Percentiles rank a stretch among this genome's conserved stretches.
Conservation (phyloP, 2,329 filamentous ascomycete species). For the Talaromyces atroroseus region DNA sequence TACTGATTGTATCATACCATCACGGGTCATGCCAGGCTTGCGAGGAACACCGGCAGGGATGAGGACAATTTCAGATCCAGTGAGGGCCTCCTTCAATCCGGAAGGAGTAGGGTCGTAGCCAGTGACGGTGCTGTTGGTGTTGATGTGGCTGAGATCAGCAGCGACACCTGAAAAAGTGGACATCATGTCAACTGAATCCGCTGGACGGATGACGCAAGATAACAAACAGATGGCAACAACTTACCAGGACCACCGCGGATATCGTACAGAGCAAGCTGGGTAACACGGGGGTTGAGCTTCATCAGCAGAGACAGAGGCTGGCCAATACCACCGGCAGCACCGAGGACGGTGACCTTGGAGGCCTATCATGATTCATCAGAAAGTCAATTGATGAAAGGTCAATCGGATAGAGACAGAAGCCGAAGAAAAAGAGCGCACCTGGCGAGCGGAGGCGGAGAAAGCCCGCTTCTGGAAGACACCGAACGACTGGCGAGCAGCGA, state of each 20-base stretch:
- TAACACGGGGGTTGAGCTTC: slow-evolving; percentile 96
- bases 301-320: slow-evolving; percentile 95
- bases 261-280: slow-evolving; percentile 94
- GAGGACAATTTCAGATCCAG: slow-evolving; percentile 86
- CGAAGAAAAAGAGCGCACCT: slow-evolving; percentile 50
- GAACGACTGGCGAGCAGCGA: slow-evolving; percentile 57
- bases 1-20: slow-evolving; percentile 50
- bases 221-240: not conserved
- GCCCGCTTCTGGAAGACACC: slow-evolving; percentile 65
- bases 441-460: slow-evolving; percentile 72
- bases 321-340: slow-evolving; percentile 95
- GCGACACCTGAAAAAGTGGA: slow-evolving; percentile 71
- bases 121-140: slow-evolving; percentile 92
- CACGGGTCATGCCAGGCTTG: slow-evolving; percentile 99
- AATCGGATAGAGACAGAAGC: slow-evolving; percentile 12
- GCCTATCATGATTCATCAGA: slow-evolving; percentile 50
- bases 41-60: slow-evolving; percentile 98
- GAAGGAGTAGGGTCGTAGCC: slow-evolving; percentile 75
- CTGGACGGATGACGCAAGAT: not conserved
- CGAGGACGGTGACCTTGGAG: slow-evolving; percentile 96
- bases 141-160: slow-evolving; percentile 97
- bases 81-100: slow-evolving; percentile 73
- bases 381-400: slow-evolving; percentile 1
- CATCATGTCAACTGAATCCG: slow-evolving; percentile 17
- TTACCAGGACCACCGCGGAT: slow-evolving; percentile 88